Evolutionary conservation across 2,329 filamentous ascomycete genomes (phyloP).

Genomic region (Corinectria fuckeliana): DNA sequence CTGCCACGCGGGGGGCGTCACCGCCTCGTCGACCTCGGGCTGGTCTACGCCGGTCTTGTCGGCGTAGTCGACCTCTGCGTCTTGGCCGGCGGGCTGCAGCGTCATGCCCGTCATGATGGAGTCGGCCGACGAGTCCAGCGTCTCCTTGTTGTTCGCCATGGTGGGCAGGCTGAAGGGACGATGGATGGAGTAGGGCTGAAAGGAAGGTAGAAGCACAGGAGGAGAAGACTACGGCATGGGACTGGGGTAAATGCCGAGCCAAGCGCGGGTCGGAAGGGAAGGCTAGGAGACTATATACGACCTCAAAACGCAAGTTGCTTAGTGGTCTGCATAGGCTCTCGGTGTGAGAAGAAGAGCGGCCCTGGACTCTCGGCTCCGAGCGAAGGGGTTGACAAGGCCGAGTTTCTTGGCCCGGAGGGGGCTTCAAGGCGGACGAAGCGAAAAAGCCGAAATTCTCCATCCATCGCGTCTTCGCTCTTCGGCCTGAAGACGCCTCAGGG

Average conservation of each 20-base stretch:
- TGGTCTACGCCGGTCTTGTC: slow-evolving; percentile 1
- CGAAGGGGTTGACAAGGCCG: not conserved
- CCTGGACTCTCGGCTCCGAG: slow-evolving; percentile 1
- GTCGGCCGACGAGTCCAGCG: slow-evolving; percentile 19
- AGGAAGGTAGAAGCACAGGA: not conserved
- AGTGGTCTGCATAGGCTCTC: slow-evolving; percentile 4
- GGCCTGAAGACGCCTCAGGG: not conserved
- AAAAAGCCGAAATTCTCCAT: not conserved
- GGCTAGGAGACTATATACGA: not conserved
- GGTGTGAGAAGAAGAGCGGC: not conserved
- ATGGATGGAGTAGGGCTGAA: not conserved
- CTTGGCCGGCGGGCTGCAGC: slow-evolving; percentile 7
- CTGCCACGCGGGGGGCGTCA: not conserved
- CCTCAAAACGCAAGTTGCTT: not conserved
- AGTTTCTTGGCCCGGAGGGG: not conserved
- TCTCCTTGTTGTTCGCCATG: slow-evolving; percentile 10
- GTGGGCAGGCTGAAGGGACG: not conserved
- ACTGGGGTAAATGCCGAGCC: not conserved
- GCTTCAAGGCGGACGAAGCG: not conserved
- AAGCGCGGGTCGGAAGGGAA: not conserved
- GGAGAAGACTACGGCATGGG: not conserved
- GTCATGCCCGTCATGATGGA: slow-evolving; percentile 22
- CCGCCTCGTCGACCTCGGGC: slow-evolving; percentile 9
- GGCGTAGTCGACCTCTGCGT: not conserved
- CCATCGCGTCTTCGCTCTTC: slow-evolving; percentile 1